A percentile compares a stretch with the other conserved stretches of the same genome.
Evolutionary conservation across 2,329 filamentous ascomycete genomes (phyloP).

Genomic region (Fusarium tanahbumbuense): DNA sequence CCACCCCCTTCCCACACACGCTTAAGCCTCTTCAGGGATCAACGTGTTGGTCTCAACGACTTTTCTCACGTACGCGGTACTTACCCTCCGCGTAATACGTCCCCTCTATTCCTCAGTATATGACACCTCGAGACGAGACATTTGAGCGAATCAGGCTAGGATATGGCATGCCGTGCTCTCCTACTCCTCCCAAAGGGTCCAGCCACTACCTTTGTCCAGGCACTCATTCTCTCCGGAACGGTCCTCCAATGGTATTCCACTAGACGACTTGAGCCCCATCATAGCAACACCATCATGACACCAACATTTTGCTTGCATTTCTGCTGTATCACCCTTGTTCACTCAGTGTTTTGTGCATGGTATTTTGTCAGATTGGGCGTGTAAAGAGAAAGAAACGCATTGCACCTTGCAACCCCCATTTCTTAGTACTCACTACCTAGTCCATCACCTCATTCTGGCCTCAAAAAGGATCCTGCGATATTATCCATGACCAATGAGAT

Average conservation of each 20-base stretch:
- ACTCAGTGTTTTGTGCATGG: neutral
- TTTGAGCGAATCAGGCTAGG: constrained; percentile 20
- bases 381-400: neutral
- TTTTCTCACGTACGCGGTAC: neutral
- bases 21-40: neutral
- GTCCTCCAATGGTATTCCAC: neutral
- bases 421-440: neutral
- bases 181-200: neutral
- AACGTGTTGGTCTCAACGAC: constrained; percentile 2
- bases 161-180: constrained; percentile 11
- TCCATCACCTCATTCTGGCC: constrained; percentile 26
- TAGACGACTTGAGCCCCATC: neutral
- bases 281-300: constrained; percentile 26
- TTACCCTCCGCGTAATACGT: neutral
- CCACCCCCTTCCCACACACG: neutral
- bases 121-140: constrained; percentile 32
- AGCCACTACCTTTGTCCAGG: neutral
- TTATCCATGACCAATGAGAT: constrained; percentile 9
- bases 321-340: neutral
- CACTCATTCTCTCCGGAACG: neutral
- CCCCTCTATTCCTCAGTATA: constrained; percentile 17
- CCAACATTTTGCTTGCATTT: constrained; percentile 6
- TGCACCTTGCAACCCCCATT: neutral
- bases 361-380: neutral
- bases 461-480: constrained; percentile 1